A percentile compares a stretch with the other conserved stretches of the same genome.
Evolutionary conservation across 2,329 filamentous ascomycete species (phyloP).

Genomic region (Fusarium sp.): DNA sequence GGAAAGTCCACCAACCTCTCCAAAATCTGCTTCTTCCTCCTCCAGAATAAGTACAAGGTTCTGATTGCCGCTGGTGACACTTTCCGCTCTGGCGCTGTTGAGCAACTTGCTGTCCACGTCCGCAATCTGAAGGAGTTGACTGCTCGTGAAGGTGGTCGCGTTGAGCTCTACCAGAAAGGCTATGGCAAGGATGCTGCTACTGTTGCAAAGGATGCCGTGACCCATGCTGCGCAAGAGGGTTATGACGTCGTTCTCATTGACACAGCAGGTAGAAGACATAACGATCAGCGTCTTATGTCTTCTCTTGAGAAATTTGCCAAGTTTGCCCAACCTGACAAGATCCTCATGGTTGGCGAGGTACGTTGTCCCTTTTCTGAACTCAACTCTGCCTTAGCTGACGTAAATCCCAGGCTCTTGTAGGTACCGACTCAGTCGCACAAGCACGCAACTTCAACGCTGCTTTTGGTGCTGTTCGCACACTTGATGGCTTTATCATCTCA

Average conservation of each 20-base stretch:
- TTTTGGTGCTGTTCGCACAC: slow-evolving; percentile 81
- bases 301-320: slow-evolving; percentile 97
- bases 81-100: slow-evolving; percentile 95
- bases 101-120: slow-evolving; percentile 95
- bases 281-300: slow-evolving; percentile 95
- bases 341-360: slow-evolving; percentile 87
- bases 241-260: slow-evolving; percentile 98
- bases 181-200: slow-evolving; percentile 98
- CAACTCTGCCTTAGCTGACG: slow-evolving; percentile 4
- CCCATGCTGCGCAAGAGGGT: slow-evolving; percentile 76
- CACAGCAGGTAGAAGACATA: slow-evolving; percentile 93
- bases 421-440: slow-evolving; percentile 94
- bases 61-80: slow-evolving; percentile 96
- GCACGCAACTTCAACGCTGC: slow-evolving; percentile 95
- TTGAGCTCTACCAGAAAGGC: slow-evolving; percentile 95
- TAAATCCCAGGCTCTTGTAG: slow-evolving; percentile 77
- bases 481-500: slow-evolving; percentile 98
- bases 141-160: slow-evolving; percentile 82
- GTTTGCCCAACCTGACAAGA: slow-evolving; percentile 96
- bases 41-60: slow-evolving; percentile 97
- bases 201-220: slow-evolving; percentile 94
- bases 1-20: slow-evolving; percentile 98
- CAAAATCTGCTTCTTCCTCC: slow-evolving; percentile 97
- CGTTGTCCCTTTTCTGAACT: slow-evolving; percentile 11
- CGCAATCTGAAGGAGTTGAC: slow-evolving; percentile 92